These are phyloP conservation scores for Fusarium xyrophilum DNA, from an alignment of 2,329 filamentous ascomycete genomes.

Conservation along the genomic window DNA sequence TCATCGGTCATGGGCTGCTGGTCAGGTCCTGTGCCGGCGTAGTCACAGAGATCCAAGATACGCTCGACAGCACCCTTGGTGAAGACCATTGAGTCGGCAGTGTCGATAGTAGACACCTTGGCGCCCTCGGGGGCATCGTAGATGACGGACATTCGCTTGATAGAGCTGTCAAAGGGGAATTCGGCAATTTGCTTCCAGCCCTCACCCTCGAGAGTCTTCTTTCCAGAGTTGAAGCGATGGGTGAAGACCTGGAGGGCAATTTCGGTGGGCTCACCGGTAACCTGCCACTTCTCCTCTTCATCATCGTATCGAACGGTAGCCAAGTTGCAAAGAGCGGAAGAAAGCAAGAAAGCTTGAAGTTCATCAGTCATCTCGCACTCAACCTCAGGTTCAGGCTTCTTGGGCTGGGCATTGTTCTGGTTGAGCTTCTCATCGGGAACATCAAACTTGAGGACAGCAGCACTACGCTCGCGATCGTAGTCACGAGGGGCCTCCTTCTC, in stretches of 20 bases:
- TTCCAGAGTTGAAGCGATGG: slow-evolving; percentile 68
- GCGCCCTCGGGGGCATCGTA: slow-evolving; percentile 61
- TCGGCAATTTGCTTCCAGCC: slow-evolving; percentile 72
- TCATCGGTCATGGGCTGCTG: slow-evolving; percentile 58
- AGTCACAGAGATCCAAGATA: slow-evolving; percentile 62
- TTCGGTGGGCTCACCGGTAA: slow-evolving; percentile 75
- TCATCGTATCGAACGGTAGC: slow-evolving; percentile 64
- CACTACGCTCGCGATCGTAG: slow-evolving; percentile 65
- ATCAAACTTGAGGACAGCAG: slow-evolving; percentile 67
- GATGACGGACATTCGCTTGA: slow-evolving; percentile 82
- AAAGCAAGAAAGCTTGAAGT: slow-evolving; percentile 60
- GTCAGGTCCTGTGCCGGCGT: slow-evolving; percentile 53
- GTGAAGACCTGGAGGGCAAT: slow-evolving; percentile 79
- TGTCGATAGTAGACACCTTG: slow-evolving; percentile 48
- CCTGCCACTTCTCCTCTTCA: slow-evolving; percentile 66
- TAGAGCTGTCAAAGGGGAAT: slow-evolving; percentile 78
- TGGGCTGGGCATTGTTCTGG: slow-evolving; percentile 40
- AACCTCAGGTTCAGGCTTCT: slow-evolving; percentile 42
- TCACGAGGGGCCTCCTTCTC: slow-evolving; percentile 57
- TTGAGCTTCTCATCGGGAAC: slow-evolving; percentile 64
- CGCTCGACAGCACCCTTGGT: slow-evolving; percentile 70
- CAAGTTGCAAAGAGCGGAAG: slow-evolving; percentile 70
- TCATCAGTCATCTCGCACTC: slow-evolving; percentile 57
- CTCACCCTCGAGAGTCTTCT: slow-evolving; percentile 57
- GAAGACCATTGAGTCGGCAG: slow-evolving; percentile 60